These are phyloP conservation scores for Meyerozyma sp. DNA, from an alignment of 1,139 yeast species.

Conservation along the genomic window DNA sequence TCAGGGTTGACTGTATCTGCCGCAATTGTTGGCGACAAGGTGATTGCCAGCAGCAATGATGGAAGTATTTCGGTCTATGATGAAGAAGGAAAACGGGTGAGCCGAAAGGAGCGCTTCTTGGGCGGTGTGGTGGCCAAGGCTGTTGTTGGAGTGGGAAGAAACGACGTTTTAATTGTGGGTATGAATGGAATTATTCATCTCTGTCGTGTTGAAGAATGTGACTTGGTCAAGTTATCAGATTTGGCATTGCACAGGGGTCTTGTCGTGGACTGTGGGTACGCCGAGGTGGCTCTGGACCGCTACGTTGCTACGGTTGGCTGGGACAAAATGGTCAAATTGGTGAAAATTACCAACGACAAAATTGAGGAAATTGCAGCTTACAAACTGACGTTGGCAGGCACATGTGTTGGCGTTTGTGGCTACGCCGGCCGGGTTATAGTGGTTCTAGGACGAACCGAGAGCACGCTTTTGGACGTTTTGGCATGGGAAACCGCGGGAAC, in stretches of 20 bases:
- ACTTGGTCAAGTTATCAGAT: conserved; percentile 8
- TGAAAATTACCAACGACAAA: conserved; percentile 20
- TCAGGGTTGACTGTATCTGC: conserved; percentile 23
- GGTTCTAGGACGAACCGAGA: conserved; percentile 55
- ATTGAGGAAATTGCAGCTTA: conserved; percentile 21
- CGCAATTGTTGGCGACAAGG: conserved; percentile 8
- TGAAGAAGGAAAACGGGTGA: conserved; percentile 9
- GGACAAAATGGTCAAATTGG: conserved; percentile 46
- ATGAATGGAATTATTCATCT: conserved; percentile 33
- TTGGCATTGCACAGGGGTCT: conserved; percentile 27
- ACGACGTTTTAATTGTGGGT: conserved; percentile 25
- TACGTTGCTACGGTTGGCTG: conserved; percentile 58
- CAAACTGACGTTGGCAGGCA: conserved; percentile 42
- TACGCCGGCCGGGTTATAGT: conserved; percentile 28
- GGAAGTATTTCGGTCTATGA: conserved; percentile 18
- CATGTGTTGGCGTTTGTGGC: conserved; percentile 38
- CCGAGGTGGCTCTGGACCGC: conserved; percentile 14
- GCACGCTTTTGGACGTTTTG: conserved; percentile 51
- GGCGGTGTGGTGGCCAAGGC: conserved; percentile 31
- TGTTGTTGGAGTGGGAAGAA: conserved; percentile 15
- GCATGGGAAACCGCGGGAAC: conserved; percentile 10
- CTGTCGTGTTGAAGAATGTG: conserved; percentile 10
- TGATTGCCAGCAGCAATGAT: conserved; percentile 24
- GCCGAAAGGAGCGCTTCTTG: conserved; percentile 9
- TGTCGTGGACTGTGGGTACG: conserved; percentile 25